Evolutionary conservation across 2,329 filamentous ascomycete genomes (phyloP), one percentile per base, ranked within the genome.

Genomic region (Neonectria ditissima): DNA sequence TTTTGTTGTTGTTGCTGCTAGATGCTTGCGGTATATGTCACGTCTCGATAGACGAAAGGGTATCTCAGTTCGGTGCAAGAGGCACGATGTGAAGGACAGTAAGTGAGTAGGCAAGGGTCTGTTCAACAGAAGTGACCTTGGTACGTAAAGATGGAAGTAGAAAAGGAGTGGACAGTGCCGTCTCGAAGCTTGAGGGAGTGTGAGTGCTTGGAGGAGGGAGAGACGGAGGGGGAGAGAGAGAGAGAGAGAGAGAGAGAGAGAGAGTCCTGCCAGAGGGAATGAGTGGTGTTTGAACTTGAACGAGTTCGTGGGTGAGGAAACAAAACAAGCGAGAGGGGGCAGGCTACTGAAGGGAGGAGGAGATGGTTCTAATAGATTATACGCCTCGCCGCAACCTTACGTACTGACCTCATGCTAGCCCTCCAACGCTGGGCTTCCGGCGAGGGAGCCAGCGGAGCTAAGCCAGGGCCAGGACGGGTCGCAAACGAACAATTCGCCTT

Each of bases 41-140:
- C 22, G n/a, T 54, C 43, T 47, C 34, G 48, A 32, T 37, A 44
- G 63, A 69, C 62, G 51, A 65, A 61, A 63, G 67, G 67, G 65
- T 73, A 72, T 73, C 70, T 70, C 66, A 65, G 37, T 41, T 59
- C 8, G 56, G 18, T 59, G 61, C 52, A 63, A 39, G 52, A 57
- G 56, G 37, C 37, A 41, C 37, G 9, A 11, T 57, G 45, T 44
- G 60, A 69, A 62, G 68, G 67, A 67, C 57, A 62, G 55, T 30
- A 55, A 62, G 57, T 18, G 58, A 60, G 57, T 65, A 64, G 63
- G 59, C 61, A 63, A 67, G 71, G 58, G 62, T 71, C 68, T 73
- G 59, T 73, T 73, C 71, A 69, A 72, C 71, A 73, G 71, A 63
- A 68, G 73, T 69, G 69, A 69, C 69, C 72, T 71, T 65, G 65